Evolutionary conservation across 495 filamentous ascomycete genomes (phyloP).

Genomic region (Penicillium cosmopolitanum): DNA sequence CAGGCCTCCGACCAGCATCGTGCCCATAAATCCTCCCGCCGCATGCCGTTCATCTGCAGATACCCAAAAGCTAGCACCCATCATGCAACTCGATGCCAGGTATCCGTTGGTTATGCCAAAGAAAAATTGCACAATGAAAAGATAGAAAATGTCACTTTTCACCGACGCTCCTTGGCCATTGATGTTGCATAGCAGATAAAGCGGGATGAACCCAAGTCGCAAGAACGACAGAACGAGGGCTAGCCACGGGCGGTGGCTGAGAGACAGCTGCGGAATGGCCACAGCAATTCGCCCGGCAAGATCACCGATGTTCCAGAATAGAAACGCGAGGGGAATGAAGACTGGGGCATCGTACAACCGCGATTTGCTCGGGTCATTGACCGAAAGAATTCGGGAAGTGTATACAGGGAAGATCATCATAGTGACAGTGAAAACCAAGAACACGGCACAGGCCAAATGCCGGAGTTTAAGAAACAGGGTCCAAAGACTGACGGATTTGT

Average conservation of each 20-base stretch:
- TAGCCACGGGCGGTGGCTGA: constrained; percentile 61
- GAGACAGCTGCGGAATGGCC: constrained; percentile 60
- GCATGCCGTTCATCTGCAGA: constrained; percentile 80
- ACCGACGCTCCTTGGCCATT: constrained; percentile 68
- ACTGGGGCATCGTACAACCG: constrained; percentile 69
- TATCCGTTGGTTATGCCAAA: constrained; percentile 90
- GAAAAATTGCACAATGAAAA: constrained; percentile 76
- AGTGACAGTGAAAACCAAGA: constrained; percentile 76
- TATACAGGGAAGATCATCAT: constrained; percentile 92
- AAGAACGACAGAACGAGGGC: constrained; percentile 67
- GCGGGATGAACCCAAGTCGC: constrained; percentile 73
- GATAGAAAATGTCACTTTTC: constrained; percentile 83
- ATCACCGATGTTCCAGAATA: constrained; percentile 94
- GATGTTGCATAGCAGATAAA: constrained; percentile 90
- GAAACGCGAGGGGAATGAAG: constrained; percentile 89
- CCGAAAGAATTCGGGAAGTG: constrained; percentile 78
- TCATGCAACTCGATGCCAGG: constrained; percentile 84
- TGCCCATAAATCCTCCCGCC: constrained; percentile 90
- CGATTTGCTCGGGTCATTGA: constrained; percentile 53
- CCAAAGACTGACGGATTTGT: constrained; percentile 64
- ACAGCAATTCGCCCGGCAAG: constrained; percentile 74
- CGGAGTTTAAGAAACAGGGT: constrained; percentile 72
- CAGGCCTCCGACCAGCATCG: constrained; percentile 83
- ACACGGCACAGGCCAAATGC: constrained; percentile 71
- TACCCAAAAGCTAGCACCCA: constrained; percentile 81